phyloP scores from a whole-genome alignment of 257 asterid species.

The Cordia subcordata region DNA sequence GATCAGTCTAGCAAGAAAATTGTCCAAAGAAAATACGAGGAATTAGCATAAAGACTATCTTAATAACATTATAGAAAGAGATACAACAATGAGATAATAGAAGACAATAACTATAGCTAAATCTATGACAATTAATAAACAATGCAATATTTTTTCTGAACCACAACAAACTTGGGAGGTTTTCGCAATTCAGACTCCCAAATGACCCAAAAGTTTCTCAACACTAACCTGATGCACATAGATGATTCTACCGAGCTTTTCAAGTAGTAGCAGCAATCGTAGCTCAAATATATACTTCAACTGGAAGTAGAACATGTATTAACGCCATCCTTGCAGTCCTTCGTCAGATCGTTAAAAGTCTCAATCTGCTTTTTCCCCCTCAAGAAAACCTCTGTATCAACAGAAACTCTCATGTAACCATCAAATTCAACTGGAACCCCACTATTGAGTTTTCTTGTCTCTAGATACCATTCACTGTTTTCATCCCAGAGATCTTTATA shows the following conservation, averaged over 20 bases:
- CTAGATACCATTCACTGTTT: conserved; percentile 68
- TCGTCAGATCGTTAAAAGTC: conserved; percentile 74
- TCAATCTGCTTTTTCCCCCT: conserved; percentile 77
- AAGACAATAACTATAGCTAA: not conserved
- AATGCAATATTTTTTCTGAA: not conserved
- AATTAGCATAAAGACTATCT: no score
- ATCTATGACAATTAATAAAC: conserved; percentile 1
- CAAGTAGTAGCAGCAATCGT: conserved; percentile 4
- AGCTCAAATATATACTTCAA: conserved; percentile 12
- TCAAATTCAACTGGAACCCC: conserved; percentile 78
- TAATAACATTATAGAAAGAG: not conserved
- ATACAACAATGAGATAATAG: conserved; percentile 1
- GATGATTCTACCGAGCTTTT: not conserved
- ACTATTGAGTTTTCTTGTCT: conserved; percentile 52
- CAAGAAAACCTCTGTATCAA: conserved; percentile 71
- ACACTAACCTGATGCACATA: not conserved
- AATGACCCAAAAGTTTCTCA: conserved; percentile 4
- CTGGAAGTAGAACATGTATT: conserved; percentile 51
- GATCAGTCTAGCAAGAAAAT: not conserved
- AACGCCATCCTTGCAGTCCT: conserved; percentile 75
- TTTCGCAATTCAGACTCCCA: conserved; percentile 3
- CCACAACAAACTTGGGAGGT: not conserved
- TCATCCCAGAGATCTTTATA: conserved; percentile 68
- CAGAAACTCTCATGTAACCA: conserved; percentile 69
- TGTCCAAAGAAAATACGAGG: not conserved